Base-by-base conservation (phyloP, 2,329 filamentous ascomycete genomes). In the Colletotrichum plurivorum region DNA sequence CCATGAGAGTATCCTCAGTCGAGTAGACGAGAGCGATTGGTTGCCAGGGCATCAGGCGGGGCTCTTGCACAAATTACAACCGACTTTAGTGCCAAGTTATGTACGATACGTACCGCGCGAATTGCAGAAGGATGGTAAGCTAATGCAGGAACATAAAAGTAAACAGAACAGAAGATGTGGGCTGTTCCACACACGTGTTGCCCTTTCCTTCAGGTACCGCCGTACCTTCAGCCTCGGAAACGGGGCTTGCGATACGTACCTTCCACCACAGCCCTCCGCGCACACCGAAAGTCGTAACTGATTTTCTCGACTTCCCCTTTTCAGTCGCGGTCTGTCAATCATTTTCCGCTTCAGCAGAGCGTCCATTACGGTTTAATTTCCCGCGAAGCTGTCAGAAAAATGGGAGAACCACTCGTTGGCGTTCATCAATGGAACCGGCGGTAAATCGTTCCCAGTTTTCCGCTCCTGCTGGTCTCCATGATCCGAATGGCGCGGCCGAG, bases 61-160 rank as follows among this genome's bases (percentile, higher is more conserved):
- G 18, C 45, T n/a, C 45, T n/a, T 48, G 45, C 45, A 48, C 45
- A 48, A 48, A 48, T 48, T 48, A 20, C 15, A n/a, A 45, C 41
- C 12, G 27, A 31, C 2, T 31, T 31, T 8, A 31, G 27, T 31
- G 27, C 22, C 39, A 48, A 39, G n/a, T 51, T 43, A 6, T 53
- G 63, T 18, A 60, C 41, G 36, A 31, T 60, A 51, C 31, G 57
- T 60, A 51, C 46, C 46, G 13, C n/a, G 18, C 8, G 27, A 31
- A 31, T 31, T 31, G 27, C 27, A 31, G 27, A 5, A 31, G 4
- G 41, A 36, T 16, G 43, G 45, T n/a, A 13, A 4, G 39, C 67
- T 69, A 66, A 66, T 69, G 67, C 67, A 69, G 67, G 67, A 66
- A 69, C 67, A 52, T 39, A 58, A 22, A 22, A n/a, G n/a, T n/a